These are phyloP conservation scores for Phascolomyces articulosus DNA, from an alignment of 371 early-diverging fungal genomes.

Conservation along the genomic window DNA sequence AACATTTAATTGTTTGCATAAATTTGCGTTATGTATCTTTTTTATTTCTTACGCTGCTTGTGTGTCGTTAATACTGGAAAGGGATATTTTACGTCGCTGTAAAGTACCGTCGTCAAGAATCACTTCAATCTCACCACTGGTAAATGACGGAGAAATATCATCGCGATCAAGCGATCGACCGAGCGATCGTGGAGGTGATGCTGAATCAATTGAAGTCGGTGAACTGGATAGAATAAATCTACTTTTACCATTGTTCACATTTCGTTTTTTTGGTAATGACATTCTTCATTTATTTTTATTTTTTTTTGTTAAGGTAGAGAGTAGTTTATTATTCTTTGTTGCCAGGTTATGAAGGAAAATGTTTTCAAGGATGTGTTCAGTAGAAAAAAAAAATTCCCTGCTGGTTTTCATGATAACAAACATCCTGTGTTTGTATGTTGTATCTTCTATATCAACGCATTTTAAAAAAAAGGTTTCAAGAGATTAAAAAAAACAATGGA, in stretches of 20 bases:
- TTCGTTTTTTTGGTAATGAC: not conserved
- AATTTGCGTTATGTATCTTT: not conserved
- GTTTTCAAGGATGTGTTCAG: too few relatives aligned
- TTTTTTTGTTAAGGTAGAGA: too few relatives aligned
- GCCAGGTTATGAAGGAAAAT: too few relatives aligned
- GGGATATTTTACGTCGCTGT: conserved; percentile 27
- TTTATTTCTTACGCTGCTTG: not conserved
- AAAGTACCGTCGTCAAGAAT: conserved; percentile 34
- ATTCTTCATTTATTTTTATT: too few relatives aligned
- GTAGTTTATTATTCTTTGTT: too few relatives aligned
- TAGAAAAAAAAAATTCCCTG: too few relatives aligned
- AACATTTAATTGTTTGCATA: not conserved
- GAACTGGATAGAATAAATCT: conserved; percentile 1
- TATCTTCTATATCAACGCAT: too few relatives aligned
- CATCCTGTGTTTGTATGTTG: too few relatives aligned
- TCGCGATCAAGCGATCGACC: not conserved
- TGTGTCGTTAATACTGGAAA: conserved; percentile 26
- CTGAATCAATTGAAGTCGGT: conserved; percentile 1
- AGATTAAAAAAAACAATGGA: too few relatives aligned
- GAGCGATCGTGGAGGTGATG: conserved; percentile 6
- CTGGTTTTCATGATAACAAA: too few relatives aligned
- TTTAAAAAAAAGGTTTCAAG: too few relatives aligned
- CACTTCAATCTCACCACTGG: conserved; percentile 30
- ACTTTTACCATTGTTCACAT: not conserved
- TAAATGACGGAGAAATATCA: conserved; percentile 10